Evolutionary conservation across 2,329 filamentous ascomycete genomes (phyloP).

Genomic region (Clonostachys byssicola): DNA sequence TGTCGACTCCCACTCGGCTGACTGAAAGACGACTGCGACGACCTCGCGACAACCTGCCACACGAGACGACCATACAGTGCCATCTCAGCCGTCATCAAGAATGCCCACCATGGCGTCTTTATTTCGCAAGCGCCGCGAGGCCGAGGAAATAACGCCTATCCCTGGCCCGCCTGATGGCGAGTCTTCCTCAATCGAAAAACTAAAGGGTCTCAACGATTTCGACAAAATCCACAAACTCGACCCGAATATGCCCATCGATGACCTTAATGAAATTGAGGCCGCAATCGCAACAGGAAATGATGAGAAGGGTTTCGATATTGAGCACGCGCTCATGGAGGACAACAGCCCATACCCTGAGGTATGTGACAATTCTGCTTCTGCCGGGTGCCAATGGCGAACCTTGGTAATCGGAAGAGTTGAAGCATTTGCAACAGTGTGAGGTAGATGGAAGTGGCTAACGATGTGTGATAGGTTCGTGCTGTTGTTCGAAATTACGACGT

Average conservation of each 20-base stretch:
- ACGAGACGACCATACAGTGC: background rate
- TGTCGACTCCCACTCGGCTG: background rate
- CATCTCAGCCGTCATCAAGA: background rate
- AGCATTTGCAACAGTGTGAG: background rate
- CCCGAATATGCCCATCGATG: conserved; percentile 60
- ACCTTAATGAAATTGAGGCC: conserved; percentile 56
- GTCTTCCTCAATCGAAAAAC: conserved; percentile 31
- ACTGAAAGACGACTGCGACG: background rate
- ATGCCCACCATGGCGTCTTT: conserved; percentile 24
- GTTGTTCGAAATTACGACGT: conserved; percentile 62
- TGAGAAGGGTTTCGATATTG: conserved; percentile 50
- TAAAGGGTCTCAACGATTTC: conserved; percentile 44
- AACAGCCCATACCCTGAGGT: conserved; percentile 67
- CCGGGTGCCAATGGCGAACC: too few species aligned
- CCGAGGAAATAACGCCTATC: conserved; percentile 38
- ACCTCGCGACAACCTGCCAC: background rate
- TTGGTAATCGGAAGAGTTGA: too few species aligned
- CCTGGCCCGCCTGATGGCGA: conserved; percentile 31
- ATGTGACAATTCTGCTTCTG: conserved; percentile 8
- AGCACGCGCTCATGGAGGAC: conserved; percentile 55
- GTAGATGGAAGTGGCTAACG: conserved; percentile 8
- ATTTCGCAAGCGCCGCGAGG: conserved; percentile 40
- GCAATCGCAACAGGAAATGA: conserved; percentile 49
- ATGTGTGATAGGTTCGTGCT: conserved; percentile 46
- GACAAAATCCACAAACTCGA: conserved; percentile 60